Conservation (phyloP, 2,329 filamentous ascomycete species). For the Aureobasidium lini region DNA sequence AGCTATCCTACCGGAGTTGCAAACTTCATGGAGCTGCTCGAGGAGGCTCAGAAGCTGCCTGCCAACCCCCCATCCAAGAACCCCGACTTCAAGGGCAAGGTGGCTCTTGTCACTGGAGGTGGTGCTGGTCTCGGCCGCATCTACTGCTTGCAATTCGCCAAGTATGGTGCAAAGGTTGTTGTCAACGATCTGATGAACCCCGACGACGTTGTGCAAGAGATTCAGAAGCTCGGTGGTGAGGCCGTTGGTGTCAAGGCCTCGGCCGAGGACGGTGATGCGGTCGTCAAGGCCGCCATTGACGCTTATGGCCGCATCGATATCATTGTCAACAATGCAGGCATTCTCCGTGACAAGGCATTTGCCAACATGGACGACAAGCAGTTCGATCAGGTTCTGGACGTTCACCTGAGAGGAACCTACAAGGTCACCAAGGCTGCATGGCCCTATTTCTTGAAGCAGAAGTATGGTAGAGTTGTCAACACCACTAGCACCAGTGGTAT, state of each 20-base stretch:
- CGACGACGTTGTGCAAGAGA: conserved; percentile 84
- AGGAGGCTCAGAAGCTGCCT: conserved; percentile 72
- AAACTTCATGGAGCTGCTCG: conserved; percentile 79
- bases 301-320: conserved; percentile 91
- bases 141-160: conserved; percentile 82
- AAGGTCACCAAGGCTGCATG: conserved; percentile 96
- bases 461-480: conserved; percentile 95
- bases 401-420: conserved; percentile 91
- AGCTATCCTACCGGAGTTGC: conserved; percentile 78
- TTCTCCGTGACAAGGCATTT: conserved; percentile 96
- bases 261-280: conserved; percentile 82
- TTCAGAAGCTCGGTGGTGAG: conserved; percentile 80
- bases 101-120: conserved; percentile 79
- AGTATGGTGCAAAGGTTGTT: conserved; percentile 75
- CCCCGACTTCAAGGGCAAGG: conserved; percentile 74
- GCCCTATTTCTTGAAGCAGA: conserved; percentile 97
- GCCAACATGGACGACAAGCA: conserved; percentile 91
- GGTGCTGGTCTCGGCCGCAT: conserved; percentile 85
- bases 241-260: conserved; percentile 90
- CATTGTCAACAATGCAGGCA: conserved; percentile 95
- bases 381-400: conserved; percentile 87
- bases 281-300: conserved; percentile 90
- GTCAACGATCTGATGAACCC: conserved; percentile 96
- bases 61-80: conserved; percentile 65
- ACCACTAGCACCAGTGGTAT: conserved; percentile 95